Percentiles rank a stretch among this genome's conserved stretches.
Conservation (phyloP, 306 rosid genomes). For the Gynostemma pentaphyllum region DNA sequence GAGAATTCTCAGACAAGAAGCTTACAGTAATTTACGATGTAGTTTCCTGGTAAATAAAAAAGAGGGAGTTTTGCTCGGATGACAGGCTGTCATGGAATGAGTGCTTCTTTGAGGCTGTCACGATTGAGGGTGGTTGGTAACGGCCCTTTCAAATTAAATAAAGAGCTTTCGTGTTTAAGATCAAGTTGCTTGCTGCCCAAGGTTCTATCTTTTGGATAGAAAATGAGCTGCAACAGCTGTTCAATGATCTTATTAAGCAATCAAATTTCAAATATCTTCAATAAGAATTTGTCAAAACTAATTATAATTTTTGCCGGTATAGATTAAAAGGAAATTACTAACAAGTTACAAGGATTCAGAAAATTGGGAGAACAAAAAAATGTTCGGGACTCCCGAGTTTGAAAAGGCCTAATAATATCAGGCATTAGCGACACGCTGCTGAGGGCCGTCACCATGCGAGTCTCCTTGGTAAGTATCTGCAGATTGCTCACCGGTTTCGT, state of each 20-base stretch:
- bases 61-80: background rate
- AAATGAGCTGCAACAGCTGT: too few relatives aligned
- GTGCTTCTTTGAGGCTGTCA: background rate
- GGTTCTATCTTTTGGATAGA: too few relatives aligned
- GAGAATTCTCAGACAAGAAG: background rate
- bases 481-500: conserved; percentile 21
- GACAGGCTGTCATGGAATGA: background rate
- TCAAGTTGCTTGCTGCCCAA: background rate
- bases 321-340: background rate
- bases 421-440: conserved; percentile 32
- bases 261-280: background rate
- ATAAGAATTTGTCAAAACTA: too few relatives aligned
- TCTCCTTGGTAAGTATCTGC: conserved; percentile 9
- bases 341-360: conserved; percentile 1
- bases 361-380: background rate
- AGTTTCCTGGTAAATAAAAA: background rate
- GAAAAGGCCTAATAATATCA: conserved; percentile 2
- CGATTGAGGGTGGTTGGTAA: background rate
- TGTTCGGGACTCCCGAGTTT: background rate
- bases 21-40: background rate
- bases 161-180: background rate
- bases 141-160: background rate
- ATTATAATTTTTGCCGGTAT: too few relatives aligned
- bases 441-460: conserved; percentile 15
- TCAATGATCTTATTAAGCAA: background rate